A percentile compares a stretch with the other conserved stretches of the same genome.
Evolutionary conservation across 73 alveolate species (phyloP).

Genomic region (Blepharisma japonicum): DNA sequence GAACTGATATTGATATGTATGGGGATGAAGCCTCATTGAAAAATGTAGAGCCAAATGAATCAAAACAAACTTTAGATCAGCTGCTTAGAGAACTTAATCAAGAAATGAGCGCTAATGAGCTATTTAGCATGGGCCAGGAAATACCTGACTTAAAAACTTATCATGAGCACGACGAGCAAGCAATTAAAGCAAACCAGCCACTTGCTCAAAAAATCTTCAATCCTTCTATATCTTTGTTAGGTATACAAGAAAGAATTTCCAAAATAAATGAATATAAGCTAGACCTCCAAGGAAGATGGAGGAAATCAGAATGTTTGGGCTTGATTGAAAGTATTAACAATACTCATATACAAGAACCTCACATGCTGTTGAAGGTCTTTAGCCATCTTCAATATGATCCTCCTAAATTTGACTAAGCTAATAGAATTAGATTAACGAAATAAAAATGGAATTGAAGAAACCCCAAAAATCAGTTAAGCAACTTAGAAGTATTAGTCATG

Average conservation of each 20-base stretch:
- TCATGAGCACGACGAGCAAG: no score
- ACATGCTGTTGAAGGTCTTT: slow-evolving; percentile 9
- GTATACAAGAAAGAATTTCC: not conserved
- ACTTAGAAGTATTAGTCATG: no score
- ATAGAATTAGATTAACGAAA: no score
- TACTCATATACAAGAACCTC: slow-evolving; percentile 9
- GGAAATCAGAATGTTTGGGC: not conserved
- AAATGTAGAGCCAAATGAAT: not conserved
- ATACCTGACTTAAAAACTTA: no score
- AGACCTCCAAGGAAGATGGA: not conserved
- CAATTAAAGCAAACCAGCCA: no score
- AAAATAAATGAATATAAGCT: not conserved
- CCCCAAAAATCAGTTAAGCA: no score
- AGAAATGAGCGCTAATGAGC: no score
- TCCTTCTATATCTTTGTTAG: not conserved
- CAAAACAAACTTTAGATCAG: no score
- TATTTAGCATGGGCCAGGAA: no score
- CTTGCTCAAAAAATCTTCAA: not conserved
- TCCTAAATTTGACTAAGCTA: not conserved
- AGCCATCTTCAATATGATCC: slow-evolving; percentile 20
- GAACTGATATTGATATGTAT: not conserved
- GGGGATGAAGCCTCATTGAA: not conserved
- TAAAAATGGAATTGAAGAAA: no score
- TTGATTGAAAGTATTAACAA: not conserved
- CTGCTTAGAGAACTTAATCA: no score